These are phyloP conservation scores for Penicillium sumatraense DNA, from an alignment of 2,329 filamentous ascomycete species.

Conservation along the genomic window DNA sequence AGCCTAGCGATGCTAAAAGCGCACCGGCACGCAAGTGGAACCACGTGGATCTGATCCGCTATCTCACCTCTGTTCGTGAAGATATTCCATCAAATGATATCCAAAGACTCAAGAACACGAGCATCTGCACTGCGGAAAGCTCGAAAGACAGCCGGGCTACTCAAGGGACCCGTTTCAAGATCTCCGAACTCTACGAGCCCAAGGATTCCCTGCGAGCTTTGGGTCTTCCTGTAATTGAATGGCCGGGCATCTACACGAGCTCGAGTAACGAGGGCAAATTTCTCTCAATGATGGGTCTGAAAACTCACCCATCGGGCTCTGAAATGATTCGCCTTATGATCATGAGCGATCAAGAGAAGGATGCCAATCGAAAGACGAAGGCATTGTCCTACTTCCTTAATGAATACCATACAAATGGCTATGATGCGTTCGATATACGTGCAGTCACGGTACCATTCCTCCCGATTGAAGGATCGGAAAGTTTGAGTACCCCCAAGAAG, in stretches of 20 bases:
- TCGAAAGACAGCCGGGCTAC: constrained; percentile 58
- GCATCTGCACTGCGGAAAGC: constrained; percentile 79
- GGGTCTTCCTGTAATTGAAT: constrained; percentile 76
- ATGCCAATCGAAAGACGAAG: constrained; percentile 63
- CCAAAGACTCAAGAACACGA: constrained; percentile 74
- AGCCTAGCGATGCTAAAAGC: constrained; percentile 51
- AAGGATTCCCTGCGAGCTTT: constrained; percentile 71
- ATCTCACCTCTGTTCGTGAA: constrained; percentile 83
- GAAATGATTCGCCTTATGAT: constrained; percentile 82
- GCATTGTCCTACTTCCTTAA: constrained; percentile 82
- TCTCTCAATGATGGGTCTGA: constrained; percentile 72
- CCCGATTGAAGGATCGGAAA: constrained; percentile 69
- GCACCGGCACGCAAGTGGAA: constrained; percentile 71
- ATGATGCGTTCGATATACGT: constrained; percentile 66
- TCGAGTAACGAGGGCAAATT: constrained; percentile 75
- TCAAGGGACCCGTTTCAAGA: constrained; percentile 65
- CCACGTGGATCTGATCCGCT: constrained; percentile 92
- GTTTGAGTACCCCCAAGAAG: constrained; percentile 71
- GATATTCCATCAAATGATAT: constrained; percentile 88
- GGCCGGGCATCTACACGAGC: constrained; percentile 74
- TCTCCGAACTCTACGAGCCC: constrained; percentile 82
- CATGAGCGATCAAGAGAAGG: constrained; percentile 57
- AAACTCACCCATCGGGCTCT: constrained; percentile 69
- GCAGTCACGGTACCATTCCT: constrained; percentile 65
- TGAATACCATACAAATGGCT: constrained; percentile 78